These are phyloP conservation scores for Prosopis cineraria DNA, from an alignment of 306 rosid species.

Conservation along the genomic window DNA sequence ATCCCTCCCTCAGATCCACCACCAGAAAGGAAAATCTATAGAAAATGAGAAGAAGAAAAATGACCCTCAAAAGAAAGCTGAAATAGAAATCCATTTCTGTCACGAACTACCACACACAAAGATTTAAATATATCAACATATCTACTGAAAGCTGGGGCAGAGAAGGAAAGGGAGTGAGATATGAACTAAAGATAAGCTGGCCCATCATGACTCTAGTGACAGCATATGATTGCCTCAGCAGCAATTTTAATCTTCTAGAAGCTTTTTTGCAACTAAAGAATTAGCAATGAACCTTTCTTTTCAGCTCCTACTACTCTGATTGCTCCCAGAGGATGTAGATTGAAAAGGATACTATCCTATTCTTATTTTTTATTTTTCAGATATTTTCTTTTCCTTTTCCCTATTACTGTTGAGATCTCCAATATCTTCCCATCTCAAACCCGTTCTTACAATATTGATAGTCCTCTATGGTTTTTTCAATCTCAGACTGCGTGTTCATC, in stretches of 20 bases:
- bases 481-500: slow-evolving; percentile 90
- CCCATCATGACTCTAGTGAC: slow-evolving; percentile 52
- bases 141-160: not conserved
- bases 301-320: slow-evolving; percentile 51
- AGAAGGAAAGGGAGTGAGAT: not conserved
- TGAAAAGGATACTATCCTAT: slow-evolving; percentile 40
- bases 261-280: slow-evolving; percentile 35
- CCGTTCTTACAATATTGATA: slow-evolving; percentile 70
- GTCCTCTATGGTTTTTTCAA: slow-evolving; percentile 76
- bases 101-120: slow-evolving; percentile 38
- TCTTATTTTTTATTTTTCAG: slow-evolving; percentile 13
- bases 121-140: not conserved
- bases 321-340: slow-evolving; percentile 40
- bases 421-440: slow-evolving; percentile 74
- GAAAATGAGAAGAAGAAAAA: not conserved
- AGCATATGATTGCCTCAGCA: slow-evolving; percentile 36
- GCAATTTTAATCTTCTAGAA: slow-evolving; percentile 64
- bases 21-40: slow-evolving; percentile 30
- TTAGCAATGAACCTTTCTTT: slow-evolving; percentile 41
- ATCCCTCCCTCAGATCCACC: slow-evolving; percentile 46
- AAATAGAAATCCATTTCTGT: slow-evolving; percentile 19
- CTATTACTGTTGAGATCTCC: slow-evolving; percentile 70
- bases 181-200: slow-evolving; percentile 39
- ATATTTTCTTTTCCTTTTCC: slow-evolving; percentile 5
- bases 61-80: slow-evolving; percentile 22